These are phyloP conservation scores for Hyphopichia burtonii DNA, from an alignment of 1,139 yeast species.

Conservation along the genomic window DNA sequence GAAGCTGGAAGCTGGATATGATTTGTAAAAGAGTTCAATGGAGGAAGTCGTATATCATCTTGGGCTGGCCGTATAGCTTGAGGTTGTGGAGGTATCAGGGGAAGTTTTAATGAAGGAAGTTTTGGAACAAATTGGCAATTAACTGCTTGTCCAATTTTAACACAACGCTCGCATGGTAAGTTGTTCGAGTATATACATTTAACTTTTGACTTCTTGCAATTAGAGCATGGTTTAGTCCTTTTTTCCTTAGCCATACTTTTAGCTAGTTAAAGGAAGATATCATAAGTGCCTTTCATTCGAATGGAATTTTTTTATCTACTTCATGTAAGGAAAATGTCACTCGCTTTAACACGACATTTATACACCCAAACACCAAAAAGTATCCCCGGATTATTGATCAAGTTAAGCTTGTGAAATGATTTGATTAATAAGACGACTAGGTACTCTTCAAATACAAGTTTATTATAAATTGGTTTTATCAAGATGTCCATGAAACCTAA, in stretches of 20 bases:
- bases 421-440: neutral
- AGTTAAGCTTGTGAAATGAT: neutral
- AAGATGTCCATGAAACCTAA: conserved; percentile 44
- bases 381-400: conserved; percentile 1
- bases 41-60: conserved; percentile 15
- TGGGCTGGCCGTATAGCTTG: conserved; percentile 1
- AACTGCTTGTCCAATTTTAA: conserved; percentile 42
- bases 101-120: conserved; percentile 46
- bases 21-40: conserved; percentile 10
- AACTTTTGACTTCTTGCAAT: conserved; percentile 64
- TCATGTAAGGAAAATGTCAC: neutral
- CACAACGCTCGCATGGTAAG: conserved; percentile 62
- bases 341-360: neutral
- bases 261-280: neutral
- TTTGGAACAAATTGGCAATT: conserved; percentile 58
- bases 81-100: conserved; percentile 17
- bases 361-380: neutral
- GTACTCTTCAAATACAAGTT: no score
- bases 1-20: conserved; percentile 1
- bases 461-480: no score
- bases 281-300: neutral
- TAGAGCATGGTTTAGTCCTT: conserved; percentile 60
- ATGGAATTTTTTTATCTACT: neutral
- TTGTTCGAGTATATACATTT: conserved; percentile 50
- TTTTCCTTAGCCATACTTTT: conserved; percentile 41